These are phyloP conservation scores for Pestalotiopsis sp. DNA, from an alignment of 2,329 filamentous ascomycete genomes.

Conservation along the genomic window DNA sequence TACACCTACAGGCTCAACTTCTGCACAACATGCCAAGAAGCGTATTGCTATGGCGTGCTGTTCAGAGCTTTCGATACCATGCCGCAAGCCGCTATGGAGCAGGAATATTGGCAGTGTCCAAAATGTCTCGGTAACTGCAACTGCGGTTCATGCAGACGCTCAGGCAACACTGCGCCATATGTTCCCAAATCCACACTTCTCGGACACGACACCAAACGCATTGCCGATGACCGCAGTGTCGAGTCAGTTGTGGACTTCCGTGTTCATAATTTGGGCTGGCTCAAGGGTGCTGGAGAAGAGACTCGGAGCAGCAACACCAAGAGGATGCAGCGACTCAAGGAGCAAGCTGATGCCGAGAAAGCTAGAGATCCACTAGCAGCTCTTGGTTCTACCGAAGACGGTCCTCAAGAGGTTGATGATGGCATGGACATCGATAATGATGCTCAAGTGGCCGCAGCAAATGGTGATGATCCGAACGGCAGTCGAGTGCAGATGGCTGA, in stretches of 20 bases:
- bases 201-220: slow-evolving; percentile 85
- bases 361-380: slow-evolving; percentile 42
- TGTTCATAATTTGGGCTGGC: slow-evolving; percentile 82
- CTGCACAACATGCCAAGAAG: slow-evolving; percentile 74
- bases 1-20: slow-evolving; percentile 81
- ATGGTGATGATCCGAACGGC: slow-evolving; percentile 10
- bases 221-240: slow-evolving; percentile 88
- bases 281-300: slow-evolving; percentile 62
- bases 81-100: slow-evolving; percentile 79
- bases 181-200: slow-evolving; percentile 84
- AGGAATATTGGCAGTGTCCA: slow-evolving; percentile 84
- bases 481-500: slow-evolving; percentile 28
- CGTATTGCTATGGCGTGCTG: slow-evolving; percentile 91
- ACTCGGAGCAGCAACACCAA: slow-evolving; percentile 57
- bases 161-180: slow-evolving; percentile 71
- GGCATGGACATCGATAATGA: slow-evolving; percentile 10
- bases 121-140: slow-evolving; percentile 86
- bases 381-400: slow-evolving; percentile 22
- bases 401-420: slow-evolving; percentile 30
- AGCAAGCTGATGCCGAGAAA: slow-evolving; percentile 59
- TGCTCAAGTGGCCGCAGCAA: not conserved
- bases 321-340: slow-evolving; percentile 56
- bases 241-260: slow-evolving; percentile 91
- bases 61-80: slow-evolving; percentile 90
- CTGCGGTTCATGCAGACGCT: slow-evolving; percentile 73